A percentile compares a stretch with the other conserved stretches of the same genome.
These are phyloP conservation scores for Skeletonema menzelii DNA, from an alignment of 108 stramenopile genomes.

Conservation along the genomic window DNA sequence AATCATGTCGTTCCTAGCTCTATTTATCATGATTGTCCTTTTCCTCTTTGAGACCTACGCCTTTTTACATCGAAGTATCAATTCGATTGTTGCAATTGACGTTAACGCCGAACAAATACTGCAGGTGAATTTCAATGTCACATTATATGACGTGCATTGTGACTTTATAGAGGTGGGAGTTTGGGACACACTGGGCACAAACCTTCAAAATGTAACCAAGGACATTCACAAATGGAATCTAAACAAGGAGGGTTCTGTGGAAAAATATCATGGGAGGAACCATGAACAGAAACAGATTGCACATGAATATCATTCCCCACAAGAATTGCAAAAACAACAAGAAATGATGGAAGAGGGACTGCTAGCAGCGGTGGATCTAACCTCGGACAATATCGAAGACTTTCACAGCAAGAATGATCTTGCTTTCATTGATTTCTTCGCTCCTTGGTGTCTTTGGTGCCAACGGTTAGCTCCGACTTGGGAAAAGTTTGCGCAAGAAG, in stretches of 20 bases:
- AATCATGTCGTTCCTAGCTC: slow-evolving; percentile 80
- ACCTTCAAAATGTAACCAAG: slow-evolving; percentile 95
- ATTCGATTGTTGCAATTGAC: slow-evolving; percentile 86
- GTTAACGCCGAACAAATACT: slow-evolving; percentile 88
- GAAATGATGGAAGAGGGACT: slow-evolving; percentile 81
- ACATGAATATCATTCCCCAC: slow-evolving; percentile 80
- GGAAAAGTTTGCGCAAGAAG: slow-evolving; percentile 90
- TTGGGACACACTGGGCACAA: slow-evolving; percentile 92
- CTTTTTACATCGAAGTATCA: slow-evolving; percentile 81
- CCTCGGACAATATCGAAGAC: slow-evolving; percentile 56
- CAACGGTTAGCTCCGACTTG: slow-evolving; percentile 95
- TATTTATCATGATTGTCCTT: slow-evolving; percentile 86
- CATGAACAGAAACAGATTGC: slow-evolving; percentile 82
- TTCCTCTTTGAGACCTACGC: slow-evolving; percentile 93
- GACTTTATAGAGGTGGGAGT: slow-evolving; percentile 92
- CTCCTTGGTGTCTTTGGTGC: slow-evolving; percentile 96
- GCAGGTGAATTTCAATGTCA: slow-evolving; percentile 92
- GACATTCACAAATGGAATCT: slow-evolving; percentile 99
- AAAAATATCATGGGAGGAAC: slow-evolving; percentile 93
- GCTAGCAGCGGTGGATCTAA: slow-evolving; percentile 69
- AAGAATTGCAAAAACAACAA: slow-evolving; percentile 51
- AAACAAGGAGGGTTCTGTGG: slow-evolving; percentile 71
- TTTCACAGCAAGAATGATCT: slow-evolving; percentile 74
- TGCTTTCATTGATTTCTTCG: slow-evolving; percentile 90
- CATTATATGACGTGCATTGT: slow-evolving; percentile 88